phyloP scores from a whole-genome alignment of 2,329 filamentous ascomycete species.

The Sarocladium oryzae region DNA sequence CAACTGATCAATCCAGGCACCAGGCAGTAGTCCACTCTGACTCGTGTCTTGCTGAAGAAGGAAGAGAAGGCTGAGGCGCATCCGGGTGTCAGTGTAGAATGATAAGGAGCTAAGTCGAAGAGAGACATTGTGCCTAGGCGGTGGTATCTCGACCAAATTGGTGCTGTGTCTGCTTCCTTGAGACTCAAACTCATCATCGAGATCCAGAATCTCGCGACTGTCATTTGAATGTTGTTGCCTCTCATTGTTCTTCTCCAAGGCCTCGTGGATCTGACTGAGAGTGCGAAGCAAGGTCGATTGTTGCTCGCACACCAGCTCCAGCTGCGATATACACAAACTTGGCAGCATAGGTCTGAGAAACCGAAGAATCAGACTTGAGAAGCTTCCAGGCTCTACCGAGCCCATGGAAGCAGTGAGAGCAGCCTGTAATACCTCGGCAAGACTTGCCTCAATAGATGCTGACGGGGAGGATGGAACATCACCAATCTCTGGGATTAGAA shows the following conservation, averaged over 20 bases:
- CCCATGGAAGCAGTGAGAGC: slow-evolving; percentile 33
- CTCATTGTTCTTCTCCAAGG: slow-evolving; percentile 23
- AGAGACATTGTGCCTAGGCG: slow-evolving; percentile 40
- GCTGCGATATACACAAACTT: slow-evolving; percentile 27
- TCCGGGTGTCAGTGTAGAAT: slow-evolving; percentile 41
- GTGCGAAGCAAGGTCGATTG: slow-evolving; percentile 36
- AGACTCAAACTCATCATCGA: slow-evolving; percentile 60
- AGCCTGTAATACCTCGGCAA: slow-evolving; percentile 35
- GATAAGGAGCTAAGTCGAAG: slow-evolving; percentile 35
- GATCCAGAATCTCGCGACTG: slow-evolving; percentile 53
- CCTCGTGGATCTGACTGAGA: slow-evolving; percentile 32
- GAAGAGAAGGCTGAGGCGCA: slow-evolving; percentile 39
- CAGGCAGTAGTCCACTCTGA: slow-evolving; percentile 44
- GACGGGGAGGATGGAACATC: slow-evolving; percentile 42
- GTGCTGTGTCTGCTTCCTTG: slow-evolving; percentile 44
- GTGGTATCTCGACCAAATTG: slow-evolving; percentile 27
- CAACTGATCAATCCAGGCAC: slow-evolving; percentile 42
- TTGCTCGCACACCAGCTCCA: slow-evolving; percentile 32
- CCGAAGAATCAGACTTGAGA: slow-evolving; percentile 40
- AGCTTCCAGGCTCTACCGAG: slow-evolving; percentile 38
- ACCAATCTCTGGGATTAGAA: slow-evolving; percentile 41
- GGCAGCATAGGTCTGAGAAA: slow-evolving; percentile 42
- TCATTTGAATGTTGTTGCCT: slow-evolving; percentile 26
- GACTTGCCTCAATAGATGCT: slow-evolving; percentile 37
- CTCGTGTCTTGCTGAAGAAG: slow-evolving; percentile 34